Percentiles rank a stretch among this genome's conserved stretches.
Evolutionary conservation across 306 rosid species (phyloP).

Genomic region (Quillaja saponaria): DNA sequence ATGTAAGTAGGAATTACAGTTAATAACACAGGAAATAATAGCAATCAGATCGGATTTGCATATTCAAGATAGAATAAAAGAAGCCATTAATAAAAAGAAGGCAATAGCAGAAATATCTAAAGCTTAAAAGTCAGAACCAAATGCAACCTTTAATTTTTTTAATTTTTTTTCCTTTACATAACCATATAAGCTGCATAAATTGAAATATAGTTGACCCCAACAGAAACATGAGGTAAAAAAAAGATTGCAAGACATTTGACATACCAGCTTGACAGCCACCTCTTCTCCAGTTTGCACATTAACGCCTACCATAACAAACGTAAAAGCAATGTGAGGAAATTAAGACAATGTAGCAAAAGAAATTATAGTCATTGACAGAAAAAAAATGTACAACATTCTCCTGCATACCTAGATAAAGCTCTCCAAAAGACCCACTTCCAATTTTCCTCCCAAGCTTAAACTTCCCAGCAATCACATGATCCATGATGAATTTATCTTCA

Average conservation of each 20-base stretch:
- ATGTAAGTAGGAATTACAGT: background rate
- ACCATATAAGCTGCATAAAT: constrained; percentile 4
- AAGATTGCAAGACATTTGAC: constrained; percentile 32
- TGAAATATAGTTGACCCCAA: constrained; percentile 14
- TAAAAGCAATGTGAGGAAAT: constrained; percentile 7
- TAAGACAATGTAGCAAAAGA: constrained; percentile 13
- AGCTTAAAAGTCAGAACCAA: background rate
- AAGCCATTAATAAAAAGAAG: background rate
- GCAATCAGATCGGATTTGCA: constrained; percentile 8
- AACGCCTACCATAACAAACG: constrained; percentile 55
- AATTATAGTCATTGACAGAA: too few relatives aligned
- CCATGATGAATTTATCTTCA: constrained; percentile 67
- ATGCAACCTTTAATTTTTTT: too few relatives aligned
- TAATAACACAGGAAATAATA: constrained; percentile 2
- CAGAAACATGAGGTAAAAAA: background rate
- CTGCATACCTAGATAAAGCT: constrained; percentile 78
- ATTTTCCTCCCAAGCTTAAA: constrained; percentile 97
- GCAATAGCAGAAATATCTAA: too few relatives aligned
- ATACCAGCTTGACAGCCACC: constrained; percentile 98
- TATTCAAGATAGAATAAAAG: constrained; percentile 4
- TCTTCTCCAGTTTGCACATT: constrained; percentile 97
- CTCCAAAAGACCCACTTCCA: constrained; percentile 99
- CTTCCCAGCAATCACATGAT: constrained; percentile 87
- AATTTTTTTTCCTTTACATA: background rate
- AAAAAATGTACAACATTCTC: background rate